phyloP scores from a whole-genome alignment of 2,329 filamentous ascomycete species.

The Parascedosporium putredinis region DNA sequence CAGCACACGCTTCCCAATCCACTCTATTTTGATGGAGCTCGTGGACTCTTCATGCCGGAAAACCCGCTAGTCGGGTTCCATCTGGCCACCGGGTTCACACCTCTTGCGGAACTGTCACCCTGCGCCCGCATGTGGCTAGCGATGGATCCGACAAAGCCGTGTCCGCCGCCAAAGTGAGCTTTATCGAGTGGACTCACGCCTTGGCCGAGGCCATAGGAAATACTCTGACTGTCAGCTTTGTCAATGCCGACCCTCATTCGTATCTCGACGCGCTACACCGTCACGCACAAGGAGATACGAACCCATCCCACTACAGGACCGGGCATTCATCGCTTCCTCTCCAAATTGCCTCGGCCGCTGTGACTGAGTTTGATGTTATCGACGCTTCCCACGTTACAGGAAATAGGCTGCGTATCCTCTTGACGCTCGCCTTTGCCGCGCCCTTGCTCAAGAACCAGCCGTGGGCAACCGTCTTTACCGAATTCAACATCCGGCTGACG shows the following conservation, averaged over 20 bases:
- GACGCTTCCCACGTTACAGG: constrained; percentile 37
- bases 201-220: constrained; percentile 22
- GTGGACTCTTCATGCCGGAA: neutral
- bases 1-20: constrained; percentile 1
- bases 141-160: constrained; percentile 16
- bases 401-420: constrained; percentile 26
- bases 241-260: constrained; percentile 35
- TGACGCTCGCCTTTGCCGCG: constrained; percentile 28
- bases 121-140: constrained; percentile 16
- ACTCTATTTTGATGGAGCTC: neutral
- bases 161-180: constrained; percentile 31
- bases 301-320: constrained; percentile 31
- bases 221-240: constrained; percentile 32
- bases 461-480: constrained; percentile 38
- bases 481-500: constrained; percentile 27
- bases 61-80: constrained; percentile 47
- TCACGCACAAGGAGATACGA: constrained; percentile 16
- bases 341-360: constrained; percentile 19
- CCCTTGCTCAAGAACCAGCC: constrained; percentile 34
- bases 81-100: constrained; percentile 35
- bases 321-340: constrained; percentile 28
- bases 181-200: constrained; percentile 32
- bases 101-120: constrained; percentile 28
- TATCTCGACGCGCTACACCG: constrained; percentile 42
- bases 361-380: constrained; percentile 41